Base-by-base conservation (phyloP, 1,284 basidiomycete species). In the Ceratobasidium sp. region DNA sequence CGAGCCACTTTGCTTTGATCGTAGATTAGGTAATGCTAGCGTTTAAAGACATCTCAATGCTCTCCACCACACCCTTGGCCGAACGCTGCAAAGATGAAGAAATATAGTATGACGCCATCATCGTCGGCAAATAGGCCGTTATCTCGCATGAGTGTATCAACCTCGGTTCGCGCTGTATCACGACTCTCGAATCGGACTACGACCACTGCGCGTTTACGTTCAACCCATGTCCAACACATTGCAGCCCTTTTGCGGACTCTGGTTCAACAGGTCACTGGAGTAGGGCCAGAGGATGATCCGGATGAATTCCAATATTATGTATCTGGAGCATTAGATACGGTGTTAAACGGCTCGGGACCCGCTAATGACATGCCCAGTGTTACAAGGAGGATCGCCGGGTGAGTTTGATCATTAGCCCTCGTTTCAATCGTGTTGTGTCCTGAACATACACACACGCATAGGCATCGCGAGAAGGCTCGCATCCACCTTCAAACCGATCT, bases 391-490 rank as follows among this genome's bases (percentile, higher is more conserved):
- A 56, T 66, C 33, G 62, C 62, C 6, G 62, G 62, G 62, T 66
- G 21, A 42, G 62, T 47, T 56, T 44, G 13, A 47, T 13, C 8
- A 36, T 33, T n/a, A 33, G 14, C 23, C 13, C 2, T 44, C 27
- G 16, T 13, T 39, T n/a, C 2, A 19, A 23, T 30, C n/a, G n/a
- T n/a, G n/a, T n/a, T n/a, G n/a, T 59, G 2, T 6, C 6, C 16
- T 27, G 14, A 59, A 59, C 19, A 5, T 21, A 23, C 44, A 11
- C 5, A 36, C 16, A 33, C 29, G 19, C 46, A n/a, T 71, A 89
- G 87, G 13, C 83, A 82, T 75, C 77, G 82, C 21, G 80, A 87
- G 75, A 91, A 90, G 75, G 87, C 87, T n/a, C 82, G 83, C 36
- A 83, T 91, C 67, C 84, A 87, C 69, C 83, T 83, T 13, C 79